These are phyloP conservation scores for Taiwanofungus camphoratus DNA, from an alignment of 1,284 basidiomycete species.

Conservation along the genomic window DNA sequence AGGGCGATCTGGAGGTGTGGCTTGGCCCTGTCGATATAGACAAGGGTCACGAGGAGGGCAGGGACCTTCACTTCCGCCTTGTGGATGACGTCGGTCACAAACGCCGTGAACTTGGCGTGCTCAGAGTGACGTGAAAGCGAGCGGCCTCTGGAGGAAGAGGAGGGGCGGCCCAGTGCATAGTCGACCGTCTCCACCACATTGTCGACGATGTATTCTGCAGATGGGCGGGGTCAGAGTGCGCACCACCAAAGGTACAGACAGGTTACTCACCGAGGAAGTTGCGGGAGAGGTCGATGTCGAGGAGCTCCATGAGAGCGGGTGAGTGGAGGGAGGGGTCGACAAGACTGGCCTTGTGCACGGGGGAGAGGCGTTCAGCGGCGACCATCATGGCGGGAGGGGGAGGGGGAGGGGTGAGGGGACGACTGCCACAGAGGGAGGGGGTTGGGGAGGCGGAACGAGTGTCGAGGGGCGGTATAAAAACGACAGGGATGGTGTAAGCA, in stretches of 20 bases:
- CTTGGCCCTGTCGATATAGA: constrained; percentile 66
- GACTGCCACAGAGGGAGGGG: constrained; percentile 11
- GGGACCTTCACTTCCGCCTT: constrained; percentile 64
- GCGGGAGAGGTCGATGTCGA: constrained; percentile 53
- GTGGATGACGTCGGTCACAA: constrained; percentile 58
- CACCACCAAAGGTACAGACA: constrained; percentile 2
- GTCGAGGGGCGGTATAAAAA: constrained; percentile 8
- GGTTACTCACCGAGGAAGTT: constrained; percentile 52
- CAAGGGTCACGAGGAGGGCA: constrained; percentile 56
- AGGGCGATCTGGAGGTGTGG: constrained; percentile 70
- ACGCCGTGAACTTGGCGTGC: constrained; percentile 49
- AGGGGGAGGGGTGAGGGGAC: constrained; percentile 10
- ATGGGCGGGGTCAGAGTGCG: constrained; percentile 9
- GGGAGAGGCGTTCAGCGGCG: constrained; percentile 13
- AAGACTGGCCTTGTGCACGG: constrained; percentile 56
- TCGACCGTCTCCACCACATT: constrained; percentile 64
- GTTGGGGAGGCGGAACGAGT: not conserved
- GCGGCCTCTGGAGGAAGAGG: constrained; percentile 47
- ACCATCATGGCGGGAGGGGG: constrained; percentile 13
- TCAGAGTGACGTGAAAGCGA: constrained; percentile 40
- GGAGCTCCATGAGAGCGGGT: constrained; percentile 55
- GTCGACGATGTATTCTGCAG: constrained; percentile 61
- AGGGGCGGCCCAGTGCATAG: constrained; percentile 59
- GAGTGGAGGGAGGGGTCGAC: constrained; percentile 57
- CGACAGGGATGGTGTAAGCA: not conserved